Evolutionary conservation across 2,329 filamentous ascomycete species (phyloP), one percentile per base, ranked within the genome.

Genomic region (Neoscytalidium dimidiatum): DNA sequence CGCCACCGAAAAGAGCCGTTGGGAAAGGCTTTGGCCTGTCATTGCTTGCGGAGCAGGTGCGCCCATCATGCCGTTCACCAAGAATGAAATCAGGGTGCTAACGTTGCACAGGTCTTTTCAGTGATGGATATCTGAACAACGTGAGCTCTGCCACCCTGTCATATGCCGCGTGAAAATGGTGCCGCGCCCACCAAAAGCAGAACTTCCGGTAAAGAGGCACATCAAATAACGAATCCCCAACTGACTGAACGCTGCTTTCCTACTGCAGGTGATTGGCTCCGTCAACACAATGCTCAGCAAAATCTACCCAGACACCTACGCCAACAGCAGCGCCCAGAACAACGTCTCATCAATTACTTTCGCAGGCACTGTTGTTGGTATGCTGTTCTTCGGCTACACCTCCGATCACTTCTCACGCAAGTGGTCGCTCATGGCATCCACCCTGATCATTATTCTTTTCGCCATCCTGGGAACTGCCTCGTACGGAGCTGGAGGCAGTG

Each of bases 71-170:
- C 17, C 29, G 0, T 26, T n/a, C n/a, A n/a, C n/a, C n/a, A n/a
- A n/a, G n/a, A n/a, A 11, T n/a, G 8, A 17, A 33, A 14, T 4
- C 4, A 9, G 14, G 7, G 28, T n/a, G n/a, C 56, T 60, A 19
- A 60, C 26, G 11, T 46, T n/a, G n/a, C 6, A 91, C 93, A 60
- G 94, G 94, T 72, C 84, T 97, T 1, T 97, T 97, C 78, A 93
- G 90, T 26, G 94, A 97, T 77, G 94, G 94, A 17, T 97, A 97
- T 77, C 86, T 97, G 74, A 96, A 96, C 79, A 92, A 92, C 72
- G 91, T 92, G 70, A 79, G 71, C 66, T n/a, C 53, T 2, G 9
- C 51, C 51, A 38, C 49, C 21, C 19, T 48, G 7, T 14, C 8
- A 13, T 31, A n/a, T 6, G 6, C 8, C 19, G 29, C 31, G 51